Evolutionary conservation across 305 asterid species (phyloP).

Genomic region (Withania somnifera): DNA sequence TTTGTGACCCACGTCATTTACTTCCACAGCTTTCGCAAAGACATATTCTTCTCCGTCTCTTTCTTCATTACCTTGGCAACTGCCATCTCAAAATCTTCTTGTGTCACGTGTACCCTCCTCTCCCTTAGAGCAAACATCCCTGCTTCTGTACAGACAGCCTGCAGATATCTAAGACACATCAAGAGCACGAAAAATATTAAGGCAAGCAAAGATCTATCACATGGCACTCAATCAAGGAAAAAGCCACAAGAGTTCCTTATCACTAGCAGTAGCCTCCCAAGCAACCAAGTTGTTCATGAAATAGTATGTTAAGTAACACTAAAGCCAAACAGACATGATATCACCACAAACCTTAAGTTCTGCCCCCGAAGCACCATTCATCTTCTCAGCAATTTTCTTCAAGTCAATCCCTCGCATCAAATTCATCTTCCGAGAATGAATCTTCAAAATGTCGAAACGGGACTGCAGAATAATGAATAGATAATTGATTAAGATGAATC

Average conservation of each 20-base stretch:
- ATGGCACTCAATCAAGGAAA: no score
- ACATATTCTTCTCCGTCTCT: slow-evolving; percentile 89
- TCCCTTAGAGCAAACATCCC: slow-evolving; percentile 96
- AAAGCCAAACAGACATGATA: background rate
- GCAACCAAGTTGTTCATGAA: no score
- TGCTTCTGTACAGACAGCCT: slow-evolving; percentile 96
- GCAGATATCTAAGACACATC: background rate
- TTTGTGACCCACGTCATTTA: slow-evolving; percentile 5
- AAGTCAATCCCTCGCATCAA: slow-evolving; percentile 82
- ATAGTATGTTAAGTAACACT: no score
- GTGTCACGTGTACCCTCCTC: slow-evolving; percentile 90
- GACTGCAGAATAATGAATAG: slow-evolving; percentile 11
- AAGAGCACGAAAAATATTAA: background rate
- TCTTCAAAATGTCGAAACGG: slow-evolving; percentile 24
- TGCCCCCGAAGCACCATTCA: slow-evolving; percentile 96
- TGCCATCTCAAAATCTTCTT: slow-evolving; percentile 96
- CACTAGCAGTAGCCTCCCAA: no score
- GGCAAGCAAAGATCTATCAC: no score
- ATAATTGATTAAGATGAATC: background rate
- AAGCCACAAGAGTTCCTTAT: no score
- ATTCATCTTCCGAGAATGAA: slow-evolving; percentile 30
- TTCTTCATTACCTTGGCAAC: slow-evolving; percentile 97
- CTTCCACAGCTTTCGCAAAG: slow-evolving; percentile 90
- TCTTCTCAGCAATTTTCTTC: slow-evolving; percentile 84
- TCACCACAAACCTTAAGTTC: slow-evolving; percentile 64